A percentile compares a stretch with the other conserved stretches of the same genome.
phyloP scores from a whole-genome alignment of 1,284 basidiomycete genomes.

The Salmacisia buchloeana region DNA sequence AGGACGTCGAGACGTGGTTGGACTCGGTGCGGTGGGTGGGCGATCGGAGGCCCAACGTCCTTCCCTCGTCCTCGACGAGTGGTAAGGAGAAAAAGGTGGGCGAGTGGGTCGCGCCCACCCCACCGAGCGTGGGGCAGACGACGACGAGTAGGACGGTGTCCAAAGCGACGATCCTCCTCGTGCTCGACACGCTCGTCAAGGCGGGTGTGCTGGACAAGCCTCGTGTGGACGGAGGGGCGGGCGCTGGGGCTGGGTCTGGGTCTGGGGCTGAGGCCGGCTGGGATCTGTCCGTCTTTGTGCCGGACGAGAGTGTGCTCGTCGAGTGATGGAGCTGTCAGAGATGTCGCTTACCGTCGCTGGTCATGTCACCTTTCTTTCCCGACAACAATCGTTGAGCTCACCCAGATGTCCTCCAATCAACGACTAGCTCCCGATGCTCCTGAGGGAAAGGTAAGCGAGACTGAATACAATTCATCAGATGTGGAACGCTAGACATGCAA shows the following conservation, averaged over 20 bases:
- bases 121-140: conserved; percentile 18
- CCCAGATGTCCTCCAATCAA: too few species aligned
- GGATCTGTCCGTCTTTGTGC: conserved; percentile 7
- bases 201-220: conserved; percentile 30
- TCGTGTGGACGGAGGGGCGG: too few species aligned
- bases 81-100: not conserved
- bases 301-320: not conserved
- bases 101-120: conserved; percentile 11
- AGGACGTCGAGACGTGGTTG: conserved; percentile 64
- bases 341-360: too few species aligned
- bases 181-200: conserved; percentile 31
- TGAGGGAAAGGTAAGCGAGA: too few species aligned
- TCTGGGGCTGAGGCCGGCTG: too few species aligned
- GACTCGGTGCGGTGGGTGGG: conserved; percentile 41
- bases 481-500: too few species aligned
- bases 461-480: too few species aligned
- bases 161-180: conserved; percentile 20
- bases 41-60: conserved; percentile 30
- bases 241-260: too few species aligned
- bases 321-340: too few species aligned
- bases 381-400: too few species aligned
- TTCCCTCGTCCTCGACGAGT: conserved; percentile 9
- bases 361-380: too few species aligned
- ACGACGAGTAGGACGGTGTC: conserved; percentile 29
- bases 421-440: too few species aligned